phyloP scores from a whole-genome alignment of 257 asterid species.

The Salvia hispanica region DNA sequence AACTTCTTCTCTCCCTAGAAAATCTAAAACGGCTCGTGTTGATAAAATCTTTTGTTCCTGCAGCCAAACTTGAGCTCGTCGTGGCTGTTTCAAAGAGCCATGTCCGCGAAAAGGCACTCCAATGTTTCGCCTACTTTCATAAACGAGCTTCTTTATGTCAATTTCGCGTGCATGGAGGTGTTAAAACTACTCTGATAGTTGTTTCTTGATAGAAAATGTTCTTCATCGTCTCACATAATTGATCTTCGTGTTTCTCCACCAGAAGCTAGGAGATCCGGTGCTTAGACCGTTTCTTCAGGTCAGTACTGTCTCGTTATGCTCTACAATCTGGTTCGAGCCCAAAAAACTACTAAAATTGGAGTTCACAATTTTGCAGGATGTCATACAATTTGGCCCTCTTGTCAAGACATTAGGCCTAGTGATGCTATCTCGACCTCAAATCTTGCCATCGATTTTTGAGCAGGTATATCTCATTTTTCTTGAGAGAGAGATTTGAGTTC shows the following conservation, averaged over 20 bases:
- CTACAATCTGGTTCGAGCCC: slow-evolving; percentile 14
- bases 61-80: slow-evolving; percentile 96
- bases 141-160: slow-evolving; percentile 79
- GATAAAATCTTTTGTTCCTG: slow-evolving; percentile 19
- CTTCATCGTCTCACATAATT: slow-evolving; percentile 1
- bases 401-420: slow-evolving; percentile 85
- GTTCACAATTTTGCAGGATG: slow-evolving; percentile 57
- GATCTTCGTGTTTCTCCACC: slow-evolving; percentile 10
- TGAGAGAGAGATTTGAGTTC: not conserved
- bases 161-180: slow-evolving; percentile 94
- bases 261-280: slow-evolving; percentile 95
- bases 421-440: slow-evolving; percentile 67
- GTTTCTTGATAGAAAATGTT: not conserved
- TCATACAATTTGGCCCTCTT: slow-evolving; percentile 91
- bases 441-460: slow-evolving; percentile 77
- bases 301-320: slow-evolving; percentile 3
- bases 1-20: not conserved
- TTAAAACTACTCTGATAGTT: not conserved
- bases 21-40: slow-evolving; percentile 6
- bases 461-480: slow-evolving; percentile 50
- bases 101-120: slow-evolving; percentile 83
- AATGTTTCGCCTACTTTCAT: slow-evolving; percentile 68
- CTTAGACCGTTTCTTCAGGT: slow-evolving; percentile 99
- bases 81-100: slow-evolving; percentile 96
- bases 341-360: slow-evolving; percentile 17